These are phyloP conservation scores for Corylus heterophylla DNA, from an alignment of 306 rosid species.

Conservation along the genomic window DNA sequence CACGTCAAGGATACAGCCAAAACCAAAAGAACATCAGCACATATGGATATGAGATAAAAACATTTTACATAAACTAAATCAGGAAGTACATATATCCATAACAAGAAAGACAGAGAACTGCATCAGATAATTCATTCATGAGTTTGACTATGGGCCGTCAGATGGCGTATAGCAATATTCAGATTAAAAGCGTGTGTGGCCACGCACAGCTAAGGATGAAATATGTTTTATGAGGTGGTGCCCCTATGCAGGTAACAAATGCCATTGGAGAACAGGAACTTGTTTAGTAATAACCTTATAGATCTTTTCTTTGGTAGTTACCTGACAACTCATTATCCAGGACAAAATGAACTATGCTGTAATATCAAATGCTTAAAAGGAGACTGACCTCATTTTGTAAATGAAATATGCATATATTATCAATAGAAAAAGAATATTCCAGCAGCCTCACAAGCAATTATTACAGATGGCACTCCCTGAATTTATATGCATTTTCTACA, in stretches of 20 bases:
- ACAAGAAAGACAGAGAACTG: background rate
- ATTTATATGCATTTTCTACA: background rate
- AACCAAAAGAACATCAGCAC: conserved; percentile 28
- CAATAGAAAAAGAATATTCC: background rate
- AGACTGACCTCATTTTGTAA: background rate
- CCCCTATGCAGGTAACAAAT: background rate
- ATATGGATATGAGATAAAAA: conserved; percentile 4
- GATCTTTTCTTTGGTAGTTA: background rate
- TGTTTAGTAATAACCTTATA: background rate
- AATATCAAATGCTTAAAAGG: background rate
- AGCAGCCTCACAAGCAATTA: background rate
- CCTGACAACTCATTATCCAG: background rate
- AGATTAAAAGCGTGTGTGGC: background rate
- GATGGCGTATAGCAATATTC: background rate
- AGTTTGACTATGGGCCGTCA: background rate
- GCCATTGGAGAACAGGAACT: background rate
- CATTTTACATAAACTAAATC: background rate
- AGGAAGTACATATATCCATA: conserved; percentile 5
- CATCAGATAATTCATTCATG: background rate
- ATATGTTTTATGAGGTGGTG: background rate
- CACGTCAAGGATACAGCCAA: conserved; percentile 40
- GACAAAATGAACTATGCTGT: background rate
- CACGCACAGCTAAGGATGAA: background rate
- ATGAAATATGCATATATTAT: background rate
- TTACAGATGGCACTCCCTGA: conserved; percentile 3